phyloP scores from a whole-genome alignment of 805 yeast genomes.

The Metschnikowia kunwiensis region DNA sequence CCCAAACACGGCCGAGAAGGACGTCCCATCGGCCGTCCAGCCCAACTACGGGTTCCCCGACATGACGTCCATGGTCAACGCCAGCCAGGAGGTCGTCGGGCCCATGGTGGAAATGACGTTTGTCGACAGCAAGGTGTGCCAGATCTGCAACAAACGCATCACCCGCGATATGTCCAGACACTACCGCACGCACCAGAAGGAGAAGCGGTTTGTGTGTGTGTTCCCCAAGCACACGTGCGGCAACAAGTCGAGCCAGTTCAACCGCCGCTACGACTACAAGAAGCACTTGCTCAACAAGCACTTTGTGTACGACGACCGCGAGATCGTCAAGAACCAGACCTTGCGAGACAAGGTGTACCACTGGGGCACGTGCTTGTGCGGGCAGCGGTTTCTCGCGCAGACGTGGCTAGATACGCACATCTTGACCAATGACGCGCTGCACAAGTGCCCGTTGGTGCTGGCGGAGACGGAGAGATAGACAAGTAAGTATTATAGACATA shows the following conservation, averaged over 20 bases:
- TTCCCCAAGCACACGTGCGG: conserved; percentile 54
- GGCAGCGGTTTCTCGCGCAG: conserved; percentile 29
- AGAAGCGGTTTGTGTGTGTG: conserved; percentile 55
- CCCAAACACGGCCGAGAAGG: background rate
- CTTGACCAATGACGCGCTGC: conserved; percentile 22
- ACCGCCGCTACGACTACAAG: conserved; percentile 66
- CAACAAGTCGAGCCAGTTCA: conserved; percentile 60
- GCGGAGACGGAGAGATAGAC: too few relatives aligned
- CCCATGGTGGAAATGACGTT: conserved; percentile 39
- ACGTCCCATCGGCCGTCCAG: too few relatives aligned
- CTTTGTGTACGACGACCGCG: conserved; percentile 50
- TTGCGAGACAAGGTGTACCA: conserved; percentile 50
- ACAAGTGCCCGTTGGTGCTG: conserved; percentile 23
- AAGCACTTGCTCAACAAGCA: conserved; percentile 62
- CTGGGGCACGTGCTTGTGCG: conserved; percentile 51
- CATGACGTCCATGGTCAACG: conserved; percentile 37
- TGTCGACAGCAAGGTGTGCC: conserved; percentile 44
- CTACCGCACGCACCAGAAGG: conserved; percentile 57
- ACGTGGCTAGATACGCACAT: conserved; percentile 40
- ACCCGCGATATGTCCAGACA: conserved; percentile 62
- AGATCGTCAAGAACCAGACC: conserved; percentile 44
- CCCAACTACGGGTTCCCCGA: conserved; percentile 36
- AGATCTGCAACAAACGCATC: conserved; percentile 51
- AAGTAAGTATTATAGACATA: too few relatives aligned
- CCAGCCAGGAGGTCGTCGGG: conserved; percentile 29